These are phyloP conservation scores for Hypomyces rosellus DNA, from an alignment of 2,329 filamentous ascomycete species.

Conservation along the genomic window DNA sequence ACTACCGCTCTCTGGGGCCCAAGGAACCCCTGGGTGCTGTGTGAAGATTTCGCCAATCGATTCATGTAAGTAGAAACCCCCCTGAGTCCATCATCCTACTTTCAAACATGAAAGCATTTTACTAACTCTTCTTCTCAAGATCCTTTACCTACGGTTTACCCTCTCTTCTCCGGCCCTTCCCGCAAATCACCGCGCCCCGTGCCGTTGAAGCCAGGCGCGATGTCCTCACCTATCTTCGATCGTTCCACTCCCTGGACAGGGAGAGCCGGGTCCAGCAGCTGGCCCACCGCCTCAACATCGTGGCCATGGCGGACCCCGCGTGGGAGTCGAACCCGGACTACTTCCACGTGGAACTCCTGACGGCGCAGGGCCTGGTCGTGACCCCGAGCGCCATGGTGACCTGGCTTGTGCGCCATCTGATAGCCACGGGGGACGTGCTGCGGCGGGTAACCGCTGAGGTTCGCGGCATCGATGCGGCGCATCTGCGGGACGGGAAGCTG, in stretches of 20 bases:
- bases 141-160: slow-evolving; percentile 24
- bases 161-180: slow-evolving; percentile 21
- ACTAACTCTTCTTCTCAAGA: slow-evolving; percentile 14
- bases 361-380: slow-evolving; percentile 24
- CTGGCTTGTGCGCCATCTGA: slow-evolving; percentile 24
- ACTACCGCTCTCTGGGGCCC: slow-evolving; percentile 26
- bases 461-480: slow-evolving; percentile 12
- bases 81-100: background rate
- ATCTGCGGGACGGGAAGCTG: slow-evolving; percentile 8
- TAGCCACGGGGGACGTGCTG: slow-evolving; percentile 17
- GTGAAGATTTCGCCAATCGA: slow-evolving; percentile 23
- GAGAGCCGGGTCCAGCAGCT: slow-evolving; percentile 17
- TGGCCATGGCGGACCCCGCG: slow-evolving; percentile 22
- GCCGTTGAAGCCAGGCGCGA: slow-evolving; percentile 22
- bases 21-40: slow-evolving; percentile 25
- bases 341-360: slow-evolving; percentile 27
- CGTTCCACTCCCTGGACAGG: slow-evolving; percentile 22
- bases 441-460: slow-evolving; percentile 19
- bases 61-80: slow-evolving; percentile 20
- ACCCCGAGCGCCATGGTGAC: slow-evolving; percentile 26
- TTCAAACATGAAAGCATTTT: background rate
- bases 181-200: slow-evolving; percentile 20
- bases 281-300: slow-evolving; percentile 25
- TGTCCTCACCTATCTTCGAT: slow-evolving; percentile 18
- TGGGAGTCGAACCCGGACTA: slow-evolving; percentile 27